Conservation (phyloP, 2,329 filamentous ascomycete genomes). For the Cladophialophora immunda region DNA sequence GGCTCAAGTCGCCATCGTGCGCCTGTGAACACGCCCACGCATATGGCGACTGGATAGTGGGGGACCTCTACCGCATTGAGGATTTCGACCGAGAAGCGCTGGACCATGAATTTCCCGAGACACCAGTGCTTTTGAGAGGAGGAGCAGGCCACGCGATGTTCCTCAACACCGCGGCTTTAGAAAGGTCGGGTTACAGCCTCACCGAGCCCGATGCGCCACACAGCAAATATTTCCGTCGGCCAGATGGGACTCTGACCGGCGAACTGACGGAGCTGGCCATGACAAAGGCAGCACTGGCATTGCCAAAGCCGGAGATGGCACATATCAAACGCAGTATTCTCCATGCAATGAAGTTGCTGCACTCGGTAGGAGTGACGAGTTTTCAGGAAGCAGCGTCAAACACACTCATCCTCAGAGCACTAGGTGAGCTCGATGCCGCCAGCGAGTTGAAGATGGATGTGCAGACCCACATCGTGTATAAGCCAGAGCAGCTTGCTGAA, state of each 20-base stretch:
- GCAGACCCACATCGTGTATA: slow-evolving; percentile 41
- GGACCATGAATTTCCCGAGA: slow-evolving; percentile 43
- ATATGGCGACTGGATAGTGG: slow-evolving; percentile 42
- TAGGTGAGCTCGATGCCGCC: slow-evolving; percentile 43
- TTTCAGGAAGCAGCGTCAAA: slow-evolving; percentile 47
- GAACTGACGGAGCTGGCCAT: slow-evolving; percentile 44
- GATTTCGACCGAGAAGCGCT: slow-evolving; percentile 40
- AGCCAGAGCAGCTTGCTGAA: slow-evolving; percentile 41
- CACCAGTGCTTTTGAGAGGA: slow-evolving; percentile 44
- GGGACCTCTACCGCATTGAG: slow-evolving; percentile 39
- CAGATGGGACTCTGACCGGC: slow-evolving; percentile 44
- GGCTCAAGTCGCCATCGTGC: slow-evolving; percentile 22
- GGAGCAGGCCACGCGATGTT: slow-evolving; percentile 44
- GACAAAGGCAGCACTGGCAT: slow-evolving; percentile 37
- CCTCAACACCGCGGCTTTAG: slow-evolving; percentile 43
- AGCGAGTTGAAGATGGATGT: slow-evolving; percentile 42
- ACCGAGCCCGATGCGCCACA: slow-evolving; percentile 40
- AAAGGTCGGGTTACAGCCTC: slow-evolving; percentile 41
- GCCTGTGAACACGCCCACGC: slow-evolving; percentile 24
- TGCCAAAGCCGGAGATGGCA: slow-evolving; percentile 39
- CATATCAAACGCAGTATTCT: slow-evolving; percentile 43
- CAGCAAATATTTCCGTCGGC: slow-evolving; percentile 40
- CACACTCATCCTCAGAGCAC: slow-evolving; percentile 41
- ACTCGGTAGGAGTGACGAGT: slow-evolving; percentile 45
- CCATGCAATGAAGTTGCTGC: slow-evolving; percentile 40